phyloP scores from a whole-genome alignment of 768 basidiomycete genomes.

The Xerocomus potaroensis region DNA sequence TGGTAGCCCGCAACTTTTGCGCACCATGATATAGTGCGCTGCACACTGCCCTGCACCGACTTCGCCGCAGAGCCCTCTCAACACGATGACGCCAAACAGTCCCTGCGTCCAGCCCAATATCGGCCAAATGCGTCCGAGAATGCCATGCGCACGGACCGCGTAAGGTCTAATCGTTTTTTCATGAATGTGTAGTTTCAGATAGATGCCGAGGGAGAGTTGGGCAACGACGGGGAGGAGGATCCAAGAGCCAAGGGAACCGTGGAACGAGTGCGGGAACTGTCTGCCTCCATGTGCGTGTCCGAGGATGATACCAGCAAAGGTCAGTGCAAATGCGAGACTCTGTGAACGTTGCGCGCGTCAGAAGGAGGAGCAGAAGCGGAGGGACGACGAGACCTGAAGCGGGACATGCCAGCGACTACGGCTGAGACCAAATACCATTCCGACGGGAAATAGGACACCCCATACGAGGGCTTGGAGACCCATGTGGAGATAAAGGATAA shows the following conservation, averaged over 20 bases:
- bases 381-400: conserved; percentile 47
- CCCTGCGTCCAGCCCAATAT: conserved; percentile 87
- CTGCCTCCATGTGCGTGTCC: conserved; percentile 88
- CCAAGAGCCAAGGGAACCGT: conserved; percentile 58
- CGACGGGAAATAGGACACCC: conserved; percentile 84
- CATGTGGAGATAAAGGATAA: conserved; percentile 81
- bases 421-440: conserved; percentile 72
- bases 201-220: conserved; percentile 75
- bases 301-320: conserved; percentile 69
- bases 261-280: conserved; percentile 67
- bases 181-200: conserved; percentile 89
- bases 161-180: conserved; percentile 70
- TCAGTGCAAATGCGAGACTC: conserved; percentile 66
- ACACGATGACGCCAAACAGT: conserved; percentile 75
- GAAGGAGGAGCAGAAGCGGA: background rate
- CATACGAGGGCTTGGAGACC: conserved; percentile 72
- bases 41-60: conserved; percentile 74
- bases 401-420: conserved; percentile 90
- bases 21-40: conserved; percentile 79
- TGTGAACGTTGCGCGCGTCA: conserved; percentile 24
- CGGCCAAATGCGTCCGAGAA: conserved; percentile 83
- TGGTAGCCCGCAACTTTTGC: conserved; percentile 4
- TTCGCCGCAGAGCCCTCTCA: conserved; percentile 78
- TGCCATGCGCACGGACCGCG: conserved; percentile 64
- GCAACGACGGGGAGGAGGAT: conserved; percentile 55